Percentiles rank a stretch among this genome's conserved stretches.
These are phyloP conservation scores for Trichoderma atrobrunneum DNA, from an alignment of 2,329 filamentous ascomycete species.

Conservation along the genomic window DNA sequence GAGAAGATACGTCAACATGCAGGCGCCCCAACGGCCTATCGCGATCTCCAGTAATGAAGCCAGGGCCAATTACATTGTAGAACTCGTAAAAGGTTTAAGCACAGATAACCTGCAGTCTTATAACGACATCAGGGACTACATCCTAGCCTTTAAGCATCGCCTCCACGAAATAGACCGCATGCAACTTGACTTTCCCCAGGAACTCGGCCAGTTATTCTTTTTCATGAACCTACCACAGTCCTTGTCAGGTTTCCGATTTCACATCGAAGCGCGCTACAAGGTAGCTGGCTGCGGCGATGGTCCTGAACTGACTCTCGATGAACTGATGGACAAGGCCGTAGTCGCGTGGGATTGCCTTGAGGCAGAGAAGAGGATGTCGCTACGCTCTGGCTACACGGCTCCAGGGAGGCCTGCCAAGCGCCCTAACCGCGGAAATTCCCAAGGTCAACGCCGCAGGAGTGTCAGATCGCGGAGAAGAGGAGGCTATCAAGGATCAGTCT, in stretches of 20 bases:
- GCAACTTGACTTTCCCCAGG: not conserved
- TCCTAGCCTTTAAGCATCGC: not conserved
- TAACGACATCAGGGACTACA: not conserved
- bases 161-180: not conserved
- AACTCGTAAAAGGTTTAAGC: not conserved
- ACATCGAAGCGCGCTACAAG: not conserved
- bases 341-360: not conserved
- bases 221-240: accelerated
- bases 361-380: not conserved
- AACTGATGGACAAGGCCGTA: not conserved
- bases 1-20: not conserved
- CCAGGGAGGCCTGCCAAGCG: too few species aligned
- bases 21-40: not conserved
- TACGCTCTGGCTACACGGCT: not conserved
- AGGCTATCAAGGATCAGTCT: not conserved
- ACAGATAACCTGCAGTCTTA: not conserved
- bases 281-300: not conserved
- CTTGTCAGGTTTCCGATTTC: not conserved
- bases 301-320: not conserved
- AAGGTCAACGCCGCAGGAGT: too few species aligned
- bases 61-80: not conserved
- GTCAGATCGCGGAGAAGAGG: too few species aligned
- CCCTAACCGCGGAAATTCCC: too few species aligned
- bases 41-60: not conserved
- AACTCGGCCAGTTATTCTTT: not conserved